phyloP scores from a whole-genome alignment of 2,329 filamentous ascomycete species.

The Sordariomycetes sp. region DNA sequence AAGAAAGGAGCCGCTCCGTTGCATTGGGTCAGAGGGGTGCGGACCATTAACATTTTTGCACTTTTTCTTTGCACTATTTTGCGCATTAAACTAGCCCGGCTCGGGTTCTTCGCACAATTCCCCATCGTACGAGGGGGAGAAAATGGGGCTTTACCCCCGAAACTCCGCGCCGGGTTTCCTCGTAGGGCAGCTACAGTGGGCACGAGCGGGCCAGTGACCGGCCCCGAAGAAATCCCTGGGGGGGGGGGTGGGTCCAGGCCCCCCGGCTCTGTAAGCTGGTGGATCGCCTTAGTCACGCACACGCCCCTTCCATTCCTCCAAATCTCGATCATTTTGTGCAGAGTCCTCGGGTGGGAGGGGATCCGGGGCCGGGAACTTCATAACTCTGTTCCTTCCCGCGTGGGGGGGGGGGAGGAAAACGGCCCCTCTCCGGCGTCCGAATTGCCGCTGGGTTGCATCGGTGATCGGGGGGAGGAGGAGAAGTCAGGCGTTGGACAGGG shows the following conservation, averaged over 20 bases:
- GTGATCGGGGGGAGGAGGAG: not conserved
- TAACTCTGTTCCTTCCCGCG: not conserved
- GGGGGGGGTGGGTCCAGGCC: not conserved
- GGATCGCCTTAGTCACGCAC: not conserved
- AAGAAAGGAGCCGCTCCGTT: not conserved
- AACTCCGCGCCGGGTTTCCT: too few species aligned
- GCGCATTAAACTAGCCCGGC: not conserved
- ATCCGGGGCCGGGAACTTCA: not conserved
- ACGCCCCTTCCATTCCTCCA: too few species aligned
- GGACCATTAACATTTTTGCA: not conserved
- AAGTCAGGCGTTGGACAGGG: too few species aligned
- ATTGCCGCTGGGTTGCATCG: not conserved
- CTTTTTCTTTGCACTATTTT: not conserved
- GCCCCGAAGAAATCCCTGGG: not conserved
- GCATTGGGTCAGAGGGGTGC: not conserved
- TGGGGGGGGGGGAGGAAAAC: too few species aligned
- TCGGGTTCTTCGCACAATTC: not conserved
- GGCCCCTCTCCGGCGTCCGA: not conserved
- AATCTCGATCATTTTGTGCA: not conserved
- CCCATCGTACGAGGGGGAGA: not conserved
- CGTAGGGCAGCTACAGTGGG: not conserved
- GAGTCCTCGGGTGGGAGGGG: not conserved
- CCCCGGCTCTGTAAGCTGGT: not conserved
- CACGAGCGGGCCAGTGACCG: not conserved
- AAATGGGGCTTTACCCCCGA: not conserved